Base-by-base conservation (phyloP, 2,329 filamentous ascomycete species). In the Neonectria neomacrospora region DNA sequence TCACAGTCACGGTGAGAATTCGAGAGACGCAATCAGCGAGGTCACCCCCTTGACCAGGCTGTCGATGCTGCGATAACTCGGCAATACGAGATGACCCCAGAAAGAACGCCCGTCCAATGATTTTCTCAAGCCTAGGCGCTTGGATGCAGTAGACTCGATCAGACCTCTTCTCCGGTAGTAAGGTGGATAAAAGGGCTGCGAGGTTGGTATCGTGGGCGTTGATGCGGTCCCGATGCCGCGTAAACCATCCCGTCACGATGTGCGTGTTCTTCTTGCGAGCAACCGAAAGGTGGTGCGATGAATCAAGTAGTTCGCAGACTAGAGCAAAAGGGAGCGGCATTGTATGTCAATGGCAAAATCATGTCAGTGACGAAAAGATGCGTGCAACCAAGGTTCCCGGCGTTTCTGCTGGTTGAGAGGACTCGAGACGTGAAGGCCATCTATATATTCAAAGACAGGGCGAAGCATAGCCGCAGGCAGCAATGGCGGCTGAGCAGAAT, bases 111-210 rank as follows among this genome's bases (percentile, higher is more conserved):
- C 89, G 86, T 3, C 84, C 86, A 16, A 97, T 83, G n/a, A 92
- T 85, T 54, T 84, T 87, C 59, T 89, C 86, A 0, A 97, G 81
- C 0, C 80, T 83, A 9, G 79, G 74, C 6, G 86, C 80, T 72
- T 92, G 87, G 1, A 97, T 82, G 39, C 83, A 85, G 74, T 94
- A 97, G 2, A 95, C 91, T 28, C 93, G 86, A 73, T 97, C 93
- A 3, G 88, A 89, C 56, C 93, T 85, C 67, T 85, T 89, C 66
- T 94, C 90, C 0, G 94, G 93, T 0, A 96, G 85, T 1, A 97
- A 78, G 3, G 90, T 89, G 1, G 91, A 94, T 0, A 97, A 80
- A 1, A 97, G 79, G 2, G 91, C 90, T 1, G 86, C 80, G 1
- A 83, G 81, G 71, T 89, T 81, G 1, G 86, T 87, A 28, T 85